Evolutionary conservation across 345 rosid species (phyloP).

Genomic region (Balakata baccata): DNA sequence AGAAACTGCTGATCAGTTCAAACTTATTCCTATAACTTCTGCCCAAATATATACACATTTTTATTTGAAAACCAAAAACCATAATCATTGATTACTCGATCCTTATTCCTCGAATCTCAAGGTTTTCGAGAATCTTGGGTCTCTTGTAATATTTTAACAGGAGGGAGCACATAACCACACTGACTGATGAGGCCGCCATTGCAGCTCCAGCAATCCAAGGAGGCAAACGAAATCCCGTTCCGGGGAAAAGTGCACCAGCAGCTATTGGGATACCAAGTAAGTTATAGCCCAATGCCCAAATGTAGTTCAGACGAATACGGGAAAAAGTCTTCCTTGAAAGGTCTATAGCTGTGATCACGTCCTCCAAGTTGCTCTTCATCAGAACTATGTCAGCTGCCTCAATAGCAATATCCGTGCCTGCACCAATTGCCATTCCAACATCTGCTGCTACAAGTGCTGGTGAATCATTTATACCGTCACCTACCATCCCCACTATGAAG

Average conservation of each 20-base stretch:
- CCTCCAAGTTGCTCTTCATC: conserved; percentile 92
- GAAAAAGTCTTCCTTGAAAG: conserved; percentile 78
- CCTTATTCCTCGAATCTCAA: conserved; percentile 52
- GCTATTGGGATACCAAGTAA: conserved; percentile 82
- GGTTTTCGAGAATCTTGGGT: conserved; percentile 57
- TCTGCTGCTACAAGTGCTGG: conserved; percentile 93
- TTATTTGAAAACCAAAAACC: neutral
- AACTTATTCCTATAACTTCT: neutral
- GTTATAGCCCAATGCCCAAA: conserved; percentile 93
- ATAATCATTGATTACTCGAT: conserved; percentile 35
- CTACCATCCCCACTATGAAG: conserved; percentile 81
- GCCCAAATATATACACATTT: neutral
- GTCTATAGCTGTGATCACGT: conserved; percentile 88
- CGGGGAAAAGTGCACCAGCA: conserved; percentile 76
- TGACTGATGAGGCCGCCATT: conserved; percentile 96
- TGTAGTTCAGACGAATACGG: conserved; percentile 80
- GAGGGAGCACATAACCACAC: conserved; percentile 88
- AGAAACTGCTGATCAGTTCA: neutral
- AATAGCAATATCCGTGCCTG: conserved; percentile 92
- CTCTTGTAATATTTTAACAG: conserved; percentile 66
- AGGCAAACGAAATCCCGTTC: conserved; percentile 62
- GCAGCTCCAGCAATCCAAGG: conserved; percentile 99
- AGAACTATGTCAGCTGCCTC: conserved; percentile 96
- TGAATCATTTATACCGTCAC: conserved; percentile 93
- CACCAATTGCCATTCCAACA: conserved; percentile 95